A percentile compares a stretch with the other conserved stretches of the same genome.
phyloP scores from a whole-genome alignment of 345 rosid species.

The Bruguiera gymnorhiza region DNA sequence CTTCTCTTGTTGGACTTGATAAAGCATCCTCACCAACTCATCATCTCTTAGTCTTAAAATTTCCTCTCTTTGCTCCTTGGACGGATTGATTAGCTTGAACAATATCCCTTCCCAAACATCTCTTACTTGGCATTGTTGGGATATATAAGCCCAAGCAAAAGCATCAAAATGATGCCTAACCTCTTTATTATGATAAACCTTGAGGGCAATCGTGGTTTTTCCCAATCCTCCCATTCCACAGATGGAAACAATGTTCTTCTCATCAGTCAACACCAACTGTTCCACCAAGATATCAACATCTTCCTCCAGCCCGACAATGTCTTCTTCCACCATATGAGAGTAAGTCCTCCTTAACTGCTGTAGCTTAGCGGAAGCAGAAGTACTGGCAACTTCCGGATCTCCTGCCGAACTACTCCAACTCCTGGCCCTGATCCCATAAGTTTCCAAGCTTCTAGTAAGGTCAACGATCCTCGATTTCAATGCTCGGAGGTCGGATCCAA shows the following conservation, averaged over 20 bases:
- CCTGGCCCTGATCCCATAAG: constrained; percentile 30
- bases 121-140: constrained; percentile 31
- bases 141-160: constrained; percentile 41
- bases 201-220: constrained; percentile 45
- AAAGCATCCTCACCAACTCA: constrained; percentile 23
- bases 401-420: neutral
- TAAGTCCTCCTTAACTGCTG: constrained; percentile 29
- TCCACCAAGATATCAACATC: constrained; percentile 19
- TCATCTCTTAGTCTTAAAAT: constrained; percentile 34
- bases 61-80: constrained; percentile 23
- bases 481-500: constrained; percentile 23
- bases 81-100: constrained; percentile 23
- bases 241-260: constrained; percentile 24
- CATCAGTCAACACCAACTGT: constrained; percentile 5
- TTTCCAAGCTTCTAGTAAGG: constrained; percentile 33
- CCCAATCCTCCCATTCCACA: constrained; percentile 57
- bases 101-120: constrained; percentile 33
- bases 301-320: constrained; percentile 36
- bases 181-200: constrained; percentile 18
- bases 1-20: constrained; percentile 9
- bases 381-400: neutral
- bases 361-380: constrained; percentile 15
- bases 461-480: constrained; percentile 34
- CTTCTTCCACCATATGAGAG: constrained; percentile 21
- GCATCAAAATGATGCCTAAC: constrained; percentile 24